These are phyloP conservation scores for Leptographium flavum DNA, from an alignment of 2,329 filamentous ascomycete species.

Conservation along the genomic window DNA sequence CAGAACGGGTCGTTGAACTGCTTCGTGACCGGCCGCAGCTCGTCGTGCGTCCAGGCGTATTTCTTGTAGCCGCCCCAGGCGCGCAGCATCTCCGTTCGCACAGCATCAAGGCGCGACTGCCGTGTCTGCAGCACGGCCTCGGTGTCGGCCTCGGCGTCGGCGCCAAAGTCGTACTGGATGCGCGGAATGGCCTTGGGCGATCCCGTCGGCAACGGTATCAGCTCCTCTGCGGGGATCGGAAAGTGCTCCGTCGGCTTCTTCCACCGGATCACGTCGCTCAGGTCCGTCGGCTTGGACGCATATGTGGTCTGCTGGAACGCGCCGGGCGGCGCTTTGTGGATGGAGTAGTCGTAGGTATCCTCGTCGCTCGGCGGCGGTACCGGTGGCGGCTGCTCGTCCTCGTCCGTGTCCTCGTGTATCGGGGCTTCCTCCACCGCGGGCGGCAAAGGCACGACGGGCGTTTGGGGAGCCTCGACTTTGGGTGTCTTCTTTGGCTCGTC, in stretches of 20 bases:
- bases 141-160: slow-evolving; percentile 46
- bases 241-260: slow-evolving; percentile 59
- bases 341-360: neutral
- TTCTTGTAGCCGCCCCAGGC: slow-evolving; percentile 74
- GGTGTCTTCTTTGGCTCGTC: no score
- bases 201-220: slow-evolving; percentile 64
- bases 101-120: slow-evolving; percentile 44
- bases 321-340: neutral
- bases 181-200: slow-evolving; percentile 55
- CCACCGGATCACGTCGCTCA: slow-evolving; percentile 42
- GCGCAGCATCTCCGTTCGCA: slow-evolving; percentile 61
- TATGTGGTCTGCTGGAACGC: neutral
- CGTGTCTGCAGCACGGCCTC: slow-evolving; percentile 32
- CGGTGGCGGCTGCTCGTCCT: neutral
- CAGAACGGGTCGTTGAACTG: slow-evolving; percentile 68
- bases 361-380: neutral
- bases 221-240: slow-evolving; percentile 54
- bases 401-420: no score
- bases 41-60: slow-evolving; percentile 75
- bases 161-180: slow-evolving; percentile 59
- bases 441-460: no score
- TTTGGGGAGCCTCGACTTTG: no score
- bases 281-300: slow-evolving; percentile 4
- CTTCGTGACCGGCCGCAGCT: slow-evolving; percentile 60
- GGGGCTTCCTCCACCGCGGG: no score